Evolutionary conservation across 192 early-diverging fungal genomes (phyloP).

Genomic region (Rhizoclosmatium globosum): DNA sequence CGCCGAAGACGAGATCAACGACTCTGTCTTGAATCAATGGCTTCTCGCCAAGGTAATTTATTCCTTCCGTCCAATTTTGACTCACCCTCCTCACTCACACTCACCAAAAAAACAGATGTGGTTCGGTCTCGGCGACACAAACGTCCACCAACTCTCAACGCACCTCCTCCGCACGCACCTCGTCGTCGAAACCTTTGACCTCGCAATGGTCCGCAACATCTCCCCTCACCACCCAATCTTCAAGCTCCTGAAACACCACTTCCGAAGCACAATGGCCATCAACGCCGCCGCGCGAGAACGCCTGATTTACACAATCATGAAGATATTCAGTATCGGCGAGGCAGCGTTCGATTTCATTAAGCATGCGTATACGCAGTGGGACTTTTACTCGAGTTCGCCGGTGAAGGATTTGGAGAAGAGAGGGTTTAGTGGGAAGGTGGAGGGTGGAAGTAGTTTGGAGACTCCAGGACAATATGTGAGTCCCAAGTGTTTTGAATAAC

Average conservation of each 20-base stretch:
- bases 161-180: slow-evolving; percentile 22
- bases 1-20: not conserved
- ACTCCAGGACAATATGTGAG: slow-evolving; percentile 21
- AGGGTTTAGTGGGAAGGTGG: not conserved
- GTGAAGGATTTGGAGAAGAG: slow-evolving; percentile 23
- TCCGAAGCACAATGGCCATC: slow-evolving; percentile 17
- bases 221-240: not conserved
- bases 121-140: slow-evolving; percentile 1
- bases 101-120: not conserved
- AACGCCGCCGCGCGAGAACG: slow-evolving; percentile 12
- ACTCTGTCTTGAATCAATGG: not conserved
- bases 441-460: not conserved
- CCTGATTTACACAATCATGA: not conserved
- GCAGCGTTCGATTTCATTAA: not conserved
- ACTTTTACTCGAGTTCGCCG: not conserved
- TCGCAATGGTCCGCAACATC: slow-evolving; percentile 1
- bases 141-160: slow-evolving; percentile 15
- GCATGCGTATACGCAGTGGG: not conserved
- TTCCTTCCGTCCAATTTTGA: not conserved
- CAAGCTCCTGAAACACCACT: slow-evolving; percentile 14
- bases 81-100: not conserved
- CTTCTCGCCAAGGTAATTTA: slow-evolving; percentile 15
- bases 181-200: slow-evolving; percentile 4
- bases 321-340: slow-evolving; percentile 11
- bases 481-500: not conserved